Conservation (phyloP, 805 yeast genomes). For the Teunomyces aglyptinius region DNA sequence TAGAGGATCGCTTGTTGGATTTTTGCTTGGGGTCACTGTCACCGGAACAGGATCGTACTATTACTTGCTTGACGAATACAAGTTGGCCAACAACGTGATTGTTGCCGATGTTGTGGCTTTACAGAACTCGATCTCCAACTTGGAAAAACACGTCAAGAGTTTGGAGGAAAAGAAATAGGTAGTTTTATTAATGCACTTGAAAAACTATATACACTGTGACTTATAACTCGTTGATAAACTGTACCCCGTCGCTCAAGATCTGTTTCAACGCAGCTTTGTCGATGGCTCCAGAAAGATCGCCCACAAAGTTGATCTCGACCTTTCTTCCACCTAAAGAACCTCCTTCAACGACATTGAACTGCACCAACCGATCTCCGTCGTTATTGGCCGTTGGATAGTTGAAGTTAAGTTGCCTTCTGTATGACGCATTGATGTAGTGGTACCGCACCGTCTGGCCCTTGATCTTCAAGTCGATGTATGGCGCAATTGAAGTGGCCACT, state of each 20-base stretch:
- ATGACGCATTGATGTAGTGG: constrained; percentile 41
- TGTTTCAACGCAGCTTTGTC: constrained; percentile 20
- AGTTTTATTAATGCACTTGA: constrained; percentile 1
- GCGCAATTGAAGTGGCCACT: constrained; percentile 34
- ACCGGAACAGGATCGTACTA: constrained; percentile 78
- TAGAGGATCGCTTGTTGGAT: constrained; percentile 64
- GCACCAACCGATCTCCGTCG: constrained; percentile 30
- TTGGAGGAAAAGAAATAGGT: constrained; percentile 45
- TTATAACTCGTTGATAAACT: constrained; percentile 17
- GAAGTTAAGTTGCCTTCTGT: constrained; percentile 46
- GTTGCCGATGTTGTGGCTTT: constrained; percentile 72
- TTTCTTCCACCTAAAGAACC: constrained; percentile 57
- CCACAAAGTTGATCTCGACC: constrained; percentile 48
- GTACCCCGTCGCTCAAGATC: constrained; percentile 22
- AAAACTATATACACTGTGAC: constrained; percentile 1
- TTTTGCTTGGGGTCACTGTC: constrained; percentile 68
- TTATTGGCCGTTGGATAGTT: constrained; percentile 19
- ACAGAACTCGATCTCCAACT: constrained; percentile 62
- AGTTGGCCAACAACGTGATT: constrained; percentile 66
- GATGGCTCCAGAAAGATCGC: constrained; percentile 24
- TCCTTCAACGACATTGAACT: constrained; percentile 51
- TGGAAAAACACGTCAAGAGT: constrained; percentile 66
- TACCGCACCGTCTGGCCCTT: constrained; percentile 41
- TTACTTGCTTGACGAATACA: constrained; percentile 76
- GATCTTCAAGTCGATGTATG: constrained; percentile 36